Evolutionary conservation across 306 rosid genomes (phyloP), one percentile per base, ranked within the genome.

Genomic region (Malus sieversii): DNA sequence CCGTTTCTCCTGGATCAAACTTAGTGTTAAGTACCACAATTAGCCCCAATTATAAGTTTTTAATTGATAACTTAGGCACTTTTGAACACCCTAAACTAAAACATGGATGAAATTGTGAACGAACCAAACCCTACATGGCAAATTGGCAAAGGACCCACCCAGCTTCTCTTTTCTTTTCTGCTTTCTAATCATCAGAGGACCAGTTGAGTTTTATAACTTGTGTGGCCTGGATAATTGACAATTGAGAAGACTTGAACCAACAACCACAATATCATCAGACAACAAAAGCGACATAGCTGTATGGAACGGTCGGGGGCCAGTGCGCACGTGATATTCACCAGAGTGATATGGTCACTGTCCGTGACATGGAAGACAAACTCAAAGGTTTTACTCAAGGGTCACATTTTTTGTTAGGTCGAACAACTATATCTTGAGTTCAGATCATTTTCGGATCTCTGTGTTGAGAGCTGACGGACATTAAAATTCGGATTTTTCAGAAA

Each of bases 321-420:
- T 53, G 44, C 46, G 80, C 90, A 86, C 83, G 87, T 82, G 90
- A 82, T 46, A 55, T 70, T 82, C 88, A 86, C 75, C 65, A 44
- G 84, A 64, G 70, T 25, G 42, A 52, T 83, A 78, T 77, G 87
- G 74, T 46, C 79, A 60, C 19, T 80, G 88, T 86, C 87, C 74
- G 58, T 81, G 71, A 73, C 60, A 13, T 66, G 77, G 81, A 79
- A 78, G 85, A 81, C 86, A 81, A n/a, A n/a, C 77, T 77, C 55
- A 51, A 51, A 1, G 45, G 64, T 40, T 75, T 74, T 77, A 78
- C 69, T 71, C 72, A 66, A 78, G 25, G 10, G 42, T 86, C 87
- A 83, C 88, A 74, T 23, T 73, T 62, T 62, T 79, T 48, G 25
- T 38, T 68, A 59, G 38, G 40, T 46, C 48, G 42, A 38, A 74